Conservation (phyloP, 116 monocot genomes). For the Posidonia oceanica region DNA sequence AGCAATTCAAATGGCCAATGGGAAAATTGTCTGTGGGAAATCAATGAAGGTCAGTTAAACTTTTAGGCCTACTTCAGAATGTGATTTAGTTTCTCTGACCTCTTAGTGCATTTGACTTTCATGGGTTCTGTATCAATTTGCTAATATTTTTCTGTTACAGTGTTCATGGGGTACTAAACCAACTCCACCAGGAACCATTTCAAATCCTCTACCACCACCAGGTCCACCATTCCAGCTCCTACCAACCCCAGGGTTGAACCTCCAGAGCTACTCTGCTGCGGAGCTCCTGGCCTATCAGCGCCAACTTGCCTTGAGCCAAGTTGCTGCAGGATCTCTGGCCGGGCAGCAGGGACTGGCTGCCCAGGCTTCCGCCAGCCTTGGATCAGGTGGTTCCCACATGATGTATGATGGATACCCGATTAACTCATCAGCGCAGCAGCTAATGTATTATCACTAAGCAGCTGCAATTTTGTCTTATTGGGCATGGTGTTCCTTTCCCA, state of each 20-base stretch:
- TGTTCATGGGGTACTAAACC: slow-evolving; percentile 99
- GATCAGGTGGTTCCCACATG: slow-evolving; percentile 47
- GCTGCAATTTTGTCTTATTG: neutral
- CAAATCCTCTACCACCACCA: slow-evolving; percentile 80
- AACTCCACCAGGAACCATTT: slow-evolving; percentile 67
- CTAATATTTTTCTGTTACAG: slow-evolving; percentile 17
- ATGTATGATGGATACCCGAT: slow-evolving; percentile 75
- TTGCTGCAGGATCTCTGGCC: slow-evolving; percentile 42
- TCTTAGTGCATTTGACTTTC: neutral
- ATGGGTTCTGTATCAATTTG: neutral
- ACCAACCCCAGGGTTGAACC: slow-evolving; percentile 36
- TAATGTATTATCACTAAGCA: slow-evolving; percentile 53
- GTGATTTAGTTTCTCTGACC: too few relatives aligned
- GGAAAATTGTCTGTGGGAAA: slow-evolving; percentile 55
- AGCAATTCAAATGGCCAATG: slow-evolving; percentile 85
- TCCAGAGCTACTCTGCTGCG: slow-evolving; percentile 22
- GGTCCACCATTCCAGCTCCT: slow-evolving; percentile 21
- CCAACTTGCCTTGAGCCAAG: slow-evolving; percentile 52
- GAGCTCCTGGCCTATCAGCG: slow-evolving; percentile 78
- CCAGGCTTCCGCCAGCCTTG: slow-evolving; percentile 10
- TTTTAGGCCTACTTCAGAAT: neutral
- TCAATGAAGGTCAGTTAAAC: slow-evolving; percentile 60
- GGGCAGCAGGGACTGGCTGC: slow-evolving; percentile 57
- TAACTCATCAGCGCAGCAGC: slow-evolving; percentile 54
- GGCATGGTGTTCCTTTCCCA: neutral